Percentiles rank a stretch among this genome's conserved stretches.
These are phyloP conservation scores for Penicillium canariense DNA, from an alignment of 495 filamentous ascomycete species.

Conservation along the genomic window DNA sequence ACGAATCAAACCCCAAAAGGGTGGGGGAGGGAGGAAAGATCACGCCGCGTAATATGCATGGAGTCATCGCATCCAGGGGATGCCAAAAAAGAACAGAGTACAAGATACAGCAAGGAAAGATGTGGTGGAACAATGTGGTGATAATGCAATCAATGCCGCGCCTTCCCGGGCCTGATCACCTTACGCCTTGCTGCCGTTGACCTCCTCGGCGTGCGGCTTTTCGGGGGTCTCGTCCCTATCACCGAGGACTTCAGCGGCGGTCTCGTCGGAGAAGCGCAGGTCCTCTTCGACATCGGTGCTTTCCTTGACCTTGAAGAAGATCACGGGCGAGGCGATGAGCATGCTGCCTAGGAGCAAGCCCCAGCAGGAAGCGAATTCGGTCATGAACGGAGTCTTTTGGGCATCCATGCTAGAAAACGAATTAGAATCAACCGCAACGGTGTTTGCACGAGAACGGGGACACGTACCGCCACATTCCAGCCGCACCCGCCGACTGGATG, in stretches of 20 bases:
- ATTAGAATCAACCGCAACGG: slow-evolving; percentile 9
- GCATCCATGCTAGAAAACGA: slow-evolving; percentile 54
- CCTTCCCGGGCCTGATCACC: background rate
- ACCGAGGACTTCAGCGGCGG: slow-evolving; percentile 40
- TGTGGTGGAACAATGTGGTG: background rate
- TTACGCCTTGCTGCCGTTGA: background rate
- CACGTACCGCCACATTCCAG: slow-evolving; percentile 73
- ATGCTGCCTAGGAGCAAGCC: slow-evolving; percentile 69
- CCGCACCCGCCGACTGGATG: slow-evolving; percentile 91
- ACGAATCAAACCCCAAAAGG: background rate
- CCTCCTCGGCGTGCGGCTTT: background rate
- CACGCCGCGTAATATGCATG: slow-evolving; percentile 1
- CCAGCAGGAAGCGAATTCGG: slow-evolving; percentile 65
- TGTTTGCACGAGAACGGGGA: background rate
- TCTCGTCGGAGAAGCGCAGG: slow-evolving; percentile 81
- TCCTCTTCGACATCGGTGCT: slow-evolving; percentile 70
- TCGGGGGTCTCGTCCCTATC: slow-evolving; percentile 8
- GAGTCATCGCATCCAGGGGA: background rate
- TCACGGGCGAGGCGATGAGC: slow-evolving; percentile 72
- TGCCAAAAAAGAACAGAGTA: background rate
- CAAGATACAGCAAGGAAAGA: background rate
- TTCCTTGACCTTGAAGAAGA: slow-evolving; percentile 76
- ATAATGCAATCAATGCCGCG: background rate
- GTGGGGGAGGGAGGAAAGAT: background rate
- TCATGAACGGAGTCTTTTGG: slow-evolving; percentile 59